Base-by-base conservation (phyloP, 2,329 filamentous ascomycete species). In the Grosmannia serpens region DNA sequence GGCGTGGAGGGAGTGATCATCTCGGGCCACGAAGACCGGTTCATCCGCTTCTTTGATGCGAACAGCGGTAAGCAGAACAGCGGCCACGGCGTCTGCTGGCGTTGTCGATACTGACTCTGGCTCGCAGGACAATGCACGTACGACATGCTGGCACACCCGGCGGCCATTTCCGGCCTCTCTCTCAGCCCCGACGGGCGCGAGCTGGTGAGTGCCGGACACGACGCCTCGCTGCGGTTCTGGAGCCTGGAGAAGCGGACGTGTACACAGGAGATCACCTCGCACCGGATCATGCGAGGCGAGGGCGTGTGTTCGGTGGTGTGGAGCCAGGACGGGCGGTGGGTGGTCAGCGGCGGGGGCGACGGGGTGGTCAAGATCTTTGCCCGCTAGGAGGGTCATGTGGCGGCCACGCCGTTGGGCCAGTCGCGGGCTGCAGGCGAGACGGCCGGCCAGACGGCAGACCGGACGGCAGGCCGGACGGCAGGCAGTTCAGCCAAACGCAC, bases 181-280 rank as follows among this genome's bases (percentile, higher is more conserved):
- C 82, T 99, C 24, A 96, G 90, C 65, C 94, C 92, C 17, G 92
- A 97, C 68, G 91, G 92, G 52, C 86, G 87, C 60, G 94, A 99
- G 75, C 86, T 96, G 13, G 92, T 99, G 54, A 96, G 91, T 52
- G 94, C 91, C 1, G 94, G 94, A 26, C 94, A 99, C 70, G 94
- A 99, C 70, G 92, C 92, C 57, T 94, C 89, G 59, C 83, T 99
- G 59, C 87, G 94, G 31, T 96, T 99, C 80, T 99, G 94, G 94
- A 91, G 88, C 33, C 79, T 99, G 26, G 94, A 99, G 72, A 99
- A 96, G 76, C 84, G 94, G 55, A 88, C 87, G 52, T 99, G 94
- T 75, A 94, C 88, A 5, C 94, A 99, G 71, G 94, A 97, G 70
- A 90, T 99, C 66, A 95, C 91, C 3, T 89, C 84, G 61, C 91